Base-by-base conservation (phyloP, 2,329 filamentous ascomycete species). In the Sclerotinia subarctica region DNA sequence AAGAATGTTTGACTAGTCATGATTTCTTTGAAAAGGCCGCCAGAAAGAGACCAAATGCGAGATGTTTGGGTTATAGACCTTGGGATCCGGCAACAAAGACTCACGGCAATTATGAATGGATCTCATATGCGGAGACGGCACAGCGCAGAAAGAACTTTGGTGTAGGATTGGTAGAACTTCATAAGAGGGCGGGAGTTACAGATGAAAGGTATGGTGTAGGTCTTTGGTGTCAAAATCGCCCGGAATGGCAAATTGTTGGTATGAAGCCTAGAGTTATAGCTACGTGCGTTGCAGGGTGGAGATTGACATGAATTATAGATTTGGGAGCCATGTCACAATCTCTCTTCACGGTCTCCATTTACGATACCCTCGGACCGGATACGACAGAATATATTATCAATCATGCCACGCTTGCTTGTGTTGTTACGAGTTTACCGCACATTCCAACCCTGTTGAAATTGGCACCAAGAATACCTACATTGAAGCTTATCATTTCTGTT, bases 381-480 rank as follows among this genome's bases (percentile, higher is more conserved):
- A 88, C 94, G 2, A 94, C 92, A 68, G 93, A 98, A 81, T 98
- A 92, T 81, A 97, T 99, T 79, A 90, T 98, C 81, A 96, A 96
- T 80, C 94, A 98, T 78, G 88, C 93, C 66, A 85, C 89, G 70
- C 82, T 98, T 68, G 79, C 84, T 69, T 92, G 89, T 75, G 87
- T 98, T 51, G 88, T 90, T 71, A 89, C 91, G 69, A 93, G 91
- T 38, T 82, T 97, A 57, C 87, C 88, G 54, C 94, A 97, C 76
- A 88, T 97, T 65, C 89, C 93, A 1, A 86, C 88, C 21, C 85
- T 97, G 66, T 83, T 97, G 70, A 94, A 93, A 82, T 82, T 97
- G 73, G 86, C 86, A 11, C 83, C 91, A n/a, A 85, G 90, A 64
- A 81, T 94, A 69, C 94, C 94, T 0, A 84, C 84, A 8, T 83